phyloP scores from a whole-genome alignment of 2,329 filamentous ascomycete genomes.

The Dactylellina cionopaga region DNA sequence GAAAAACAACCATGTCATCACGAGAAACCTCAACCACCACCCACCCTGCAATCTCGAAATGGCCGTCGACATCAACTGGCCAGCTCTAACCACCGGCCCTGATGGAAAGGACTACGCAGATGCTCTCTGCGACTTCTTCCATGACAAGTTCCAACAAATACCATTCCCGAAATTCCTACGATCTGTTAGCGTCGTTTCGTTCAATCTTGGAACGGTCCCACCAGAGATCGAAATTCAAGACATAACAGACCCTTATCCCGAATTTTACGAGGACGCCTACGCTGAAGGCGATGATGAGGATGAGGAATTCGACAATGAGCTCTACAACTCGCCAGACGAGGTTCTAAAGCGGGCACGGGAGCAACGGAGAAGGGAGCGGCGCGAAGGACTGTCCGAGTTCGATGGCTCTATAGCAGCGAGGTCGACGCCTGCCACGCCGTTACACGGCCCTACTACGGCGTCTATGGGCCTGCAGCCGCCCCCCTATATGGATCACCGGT shows the following conservation, averaged over 20 bases:
- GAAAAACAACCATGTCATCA: slow-evolving; percentile 28
- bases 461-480: slow-evolving; percentile 46
- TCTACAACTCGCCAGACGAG: slow-evolving; percentile 55
- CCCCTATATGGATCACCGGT: slow-evolving; percentile 48
- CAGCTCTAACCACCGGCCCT: slow-evolving; percentile 85
- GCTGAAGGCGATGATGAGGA: slow-evolving; percentile 69
- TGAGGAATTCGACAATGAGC: slow-evolving; percentile 61
- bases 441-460: slow-evolving; percentile 30
- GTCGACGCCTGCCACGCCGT: slow-evolving; percentile 30
- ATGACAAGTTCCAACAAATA: slow-evolving; percentile 93
- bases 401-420: slow-evolving; percentile 22
- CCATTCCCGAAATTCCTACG: slow-evolving; percentile 94
- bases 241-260: slow-evolving; percentile 91
- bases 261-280: slow-evolving; percentile 90
- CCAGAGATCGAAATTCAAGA: slow-evolving; percentile 94
- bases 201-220: slow-evolving; percentile 85
- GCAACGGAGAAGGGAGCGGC: slow-evolving; percentile 57
- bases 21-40: slow-evolving; percentile 9
- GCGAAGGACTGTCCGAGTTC: slow-evolving; percentile 51
- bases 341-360: slow-evolving; percentile 58
- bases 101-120: slow-evolving; percentile 87
- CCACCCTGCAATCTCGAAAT: slow-evolving; percentile 64
- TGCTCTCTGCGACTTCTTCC: slow-evolving; percentile 89
- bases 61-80: slow-evolving; percentile 99
- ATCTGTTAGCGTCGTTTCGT: slow-evolving; percentile 91